phyloP scores from a whole-genome alignment of 345 rosid species.

The Aquilaria malaccensis region DNA sequence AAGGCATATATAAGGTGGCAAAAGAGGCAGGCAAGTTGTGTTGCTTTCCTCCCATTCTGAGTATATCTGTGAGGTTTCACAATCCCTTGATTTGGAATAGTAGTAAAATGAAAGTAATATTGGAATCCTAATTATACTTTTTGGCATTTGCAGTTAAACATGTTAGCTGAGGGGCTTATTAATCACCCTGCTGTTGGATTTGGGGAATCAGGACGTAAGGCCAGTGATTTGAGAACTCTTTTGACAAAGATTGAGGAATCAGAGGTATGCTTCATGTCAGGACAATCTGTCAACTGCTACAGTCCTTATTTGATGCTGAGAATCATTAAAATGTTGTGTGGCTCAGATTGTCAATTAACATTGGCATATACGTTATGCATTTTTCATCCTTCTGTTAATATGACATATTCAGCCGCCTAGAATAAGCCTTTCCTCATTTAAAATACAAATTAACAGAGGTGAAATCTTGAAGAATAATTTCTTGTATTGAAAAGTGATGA shows the following conservation, averaged over 20 bases:
- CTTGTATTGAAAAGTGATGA: too few relatives aligned
- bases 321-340: too few relatives aligned
- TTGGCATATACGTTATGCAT: too few relatives aligned
- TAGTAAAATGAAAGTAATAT: slow-evolving; percentile 15
- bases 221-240: slow-evolving; percentile 68
- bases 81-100: slow-evolving; percentile 9
- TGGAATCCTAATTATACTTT: slow-evolving; percentile 5
- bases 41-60: slow-evolving; percentile 13
- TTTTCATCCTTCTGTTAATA: too few relatives aligned
- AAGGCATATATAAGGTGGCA: slow-evolving; percentile 96
- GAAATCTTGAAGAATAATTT: too few relatives aligned
- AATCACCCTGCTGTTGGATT: slow-evolving; percentile 90
- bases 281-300: too few relatives aligned
- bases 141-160: slow-evolving; percentile 58
- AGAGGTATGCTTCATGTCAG: slow-evolving; percentile 45
- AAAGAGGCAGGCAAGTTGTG: slow-evolving; percentile 88
- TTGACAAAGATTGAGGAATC: slow-evolving; percentile 94
- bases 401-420: too few relatives aligned
- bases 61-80: slow-evolving; percentile 9
- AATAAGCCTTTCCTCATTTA: too few relatives aligned
- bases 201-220: slow-evolving; percentile 84
- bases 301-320: too few relatives aligned
- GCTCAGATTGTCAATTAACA: too few relatives aligned
- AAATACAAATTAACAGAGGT: too few relatives aligned
- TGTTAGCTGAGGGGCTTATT: slow-evolving; percentile 93